Evolutionary conservation across 768 basidiomycete genomes (phyloP).

Genomic region (Vararia minispora): DNA sequence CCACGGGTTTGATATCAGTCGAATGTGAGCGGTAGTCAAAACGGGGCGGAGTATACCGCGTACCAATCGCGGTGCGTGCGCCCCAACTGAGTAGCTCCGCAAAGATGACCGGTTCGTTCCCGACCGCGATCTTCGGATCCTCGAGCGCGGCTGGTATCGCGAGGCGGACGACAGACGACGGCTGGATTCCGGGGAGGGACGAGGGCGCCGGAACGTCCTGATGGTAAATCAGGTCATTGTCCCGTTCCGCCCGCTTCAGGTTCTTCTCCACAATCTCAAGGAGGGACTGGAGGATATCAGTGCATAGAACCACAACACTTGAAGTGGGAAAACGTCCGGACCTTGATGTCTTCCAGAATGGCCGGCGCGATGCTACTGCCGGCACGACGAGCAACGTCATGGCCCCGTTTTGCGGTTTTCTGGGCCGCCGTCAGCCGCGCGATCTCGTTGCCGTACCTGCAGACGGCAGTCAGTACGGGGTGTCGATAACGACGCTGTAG

Average conservation of each 20-base stretch:
- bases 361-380: constrained; percentile 47
- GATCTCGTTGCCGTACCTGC: constrained; percentile 82
- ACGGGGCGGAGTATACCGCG: constrained; percentile 17
- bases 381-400: constrained; percentile 54
- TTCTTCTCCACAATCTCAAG: constrained; percentile 58
- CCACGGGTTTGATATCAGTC: not conserved
- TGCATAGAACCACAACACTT: not conserved
- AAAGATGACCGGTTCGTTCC: constrained; percentile 52
- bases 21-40: not conserved
- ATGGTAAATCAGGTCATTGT: constrained; percentile 95
- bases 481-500: no score
- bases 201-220: constrained; percentile 69
- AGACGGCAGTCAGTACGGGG: constrained; percentile 5
- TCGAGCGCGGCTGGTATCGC: constrained; percentile 42
- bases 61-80: constrained; percentile 81
- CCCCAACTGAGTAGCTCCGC: constrained; percentile 75
- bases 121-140: constrained; percentile 46
- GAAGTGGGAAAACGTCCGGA: constrained; percentile 19
- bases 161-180: constrained; percentile 55
- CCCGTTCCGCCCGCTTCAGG: constrained; percentile 64
- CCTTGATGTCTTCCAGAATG: constrained; percentile 75
- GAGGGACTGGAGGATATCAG: constrained; percentile 46
- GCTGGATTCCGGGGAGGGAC: constrained; percentile 51
- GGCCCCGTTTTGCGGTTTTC: constrained; percentile 54
- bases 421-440: constrained; percentile 66